phyloP scores from a whole-genome alignment of 495 filamentous ascomycete genomes.

The Daldinia vernicosa region DNA sequence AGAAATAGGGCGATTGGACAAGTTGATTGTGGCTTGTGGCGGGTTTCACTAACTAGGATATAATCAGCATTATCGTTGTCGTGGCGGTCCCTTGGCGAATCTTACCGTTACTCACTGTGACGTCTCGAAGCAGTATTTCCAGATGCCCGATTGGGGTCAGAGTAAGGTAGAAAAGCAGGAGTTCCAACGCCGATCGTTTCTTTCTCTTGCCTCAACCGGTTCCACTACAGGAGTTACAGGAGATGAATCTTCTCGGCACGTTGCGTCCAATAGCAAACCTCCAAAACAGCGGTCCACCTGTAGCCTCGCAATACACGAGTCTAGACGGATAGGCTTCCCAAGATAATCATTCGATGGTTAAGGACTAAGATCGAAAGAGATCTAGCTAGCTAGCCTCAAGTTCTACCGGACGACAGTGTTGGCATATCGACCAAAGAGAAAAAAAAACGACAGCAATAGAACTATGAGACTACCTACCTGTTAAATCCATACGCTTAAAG shows the following conservation, averaged over 20 bases:
- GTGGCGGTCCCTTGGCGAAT: constrained; percentile 39
- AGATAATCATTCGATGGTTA: constrained; percentile 25
- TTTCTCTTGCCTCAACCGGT: constrained; percentile 19
- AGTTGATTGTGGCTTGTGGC: constrained; percentile 21
- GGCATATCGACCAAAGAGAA: background rate
- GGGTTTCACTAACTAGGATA: constrained; percentile 31
- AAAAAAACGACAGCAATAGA: constrained; percentile 13
- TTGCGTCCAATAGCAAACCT: constrained; percentile 27
- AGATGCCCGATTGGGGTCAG: constrained; percentile 31
- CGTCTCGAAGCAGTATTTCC: constrained; percentile 37
- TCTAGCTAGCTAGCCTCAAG: constrained; percentile 15
- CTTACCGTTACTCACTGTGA: constrained; percentile 40
- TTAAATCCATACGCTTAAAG: constrained; percentile 15
- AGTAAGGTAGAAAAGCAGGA: constrained; percentile 25
- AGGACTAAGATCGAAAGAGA: constrained; percentile 10
- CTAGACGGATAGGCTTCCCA: constrained; percentile 20
- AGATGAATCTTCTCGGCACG: constrained; percentile 35
- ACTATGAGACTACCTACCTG: constrained; percentile 13
- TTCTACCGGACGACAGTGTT: constrained; percentile 7
- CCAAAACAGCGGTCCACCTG: constrained; percentile 34
- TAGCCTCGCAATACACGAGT: constrained; percentile 35
- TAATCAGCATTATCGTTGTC: constrained; percentile 41
- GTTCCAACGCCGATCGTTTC: constrained; percentile 26
- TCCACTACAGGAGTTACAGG: constrained; percentile 32
- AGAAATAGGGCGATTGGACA: constrained; percentile 38